Evolutionary conservation across 306 rosid species (phyloP).

Genomic region (Sphenostylis stenocarpa): DNA sequence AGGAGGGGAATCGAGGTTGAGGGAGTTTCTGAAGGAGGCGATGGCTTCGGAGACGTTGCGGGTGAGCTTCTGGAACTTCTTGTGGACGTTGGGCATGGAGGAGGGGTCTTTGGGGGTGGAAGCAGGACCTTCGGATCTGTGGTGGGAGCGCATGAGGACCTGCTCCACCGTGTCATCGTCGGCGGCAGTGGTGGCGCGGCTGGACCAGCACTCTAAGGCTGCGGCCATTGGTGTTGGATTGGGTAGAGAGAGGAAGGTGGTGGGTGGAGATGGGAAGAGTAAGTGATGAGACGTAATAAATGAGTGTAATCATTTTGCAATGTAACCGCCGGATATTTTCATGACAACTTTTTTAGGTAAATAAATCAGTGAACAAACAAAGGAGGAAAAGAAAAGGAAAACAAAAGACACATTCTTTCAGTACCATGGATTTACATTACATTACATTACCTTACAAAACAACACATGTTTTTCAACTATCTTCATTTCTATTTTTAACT

Average conservation of each 20-base stretch:
- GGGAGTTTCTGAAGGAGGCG: constrained; percentile 67
- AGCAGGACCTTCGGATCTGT: constrained; percentile 63
- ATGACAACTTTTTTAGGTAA: background rate
- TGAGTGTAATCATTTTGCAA: constrained; percentile 7
- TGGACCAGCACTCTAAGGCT: constrained; percentile 87
- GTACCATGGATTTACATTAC: too few species aligned
- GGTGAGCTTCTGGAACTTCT: constrained; percentile 72
- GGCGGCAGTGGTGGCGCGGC: constrained; percentile 43
- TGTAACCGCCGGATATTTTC: constrained; percentile 25
- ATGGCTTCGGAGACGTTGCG: constrained; percentile 82
- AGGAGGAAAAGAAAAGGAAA: background rate
- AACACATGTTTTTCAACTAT: background rate
- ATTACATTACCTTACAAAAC: too few species aligned
- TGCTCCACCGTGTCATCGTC: constrained; percentile 76
- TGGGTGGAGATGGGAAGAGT: background rate
- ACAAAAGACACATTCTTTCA: background rate
- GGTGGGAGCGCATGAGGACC: constrained; percentile 70
- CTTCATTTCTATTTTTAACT: too few species aligned
- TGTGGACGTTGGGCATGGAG: constrained; percentile 47
- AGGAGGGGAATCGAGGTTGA: constrained; percentile 54
- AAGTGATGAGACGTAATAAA: background rate
- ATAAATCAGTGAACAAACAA: background rate
- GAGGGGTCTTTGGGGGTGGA: constrained; percentile 33
- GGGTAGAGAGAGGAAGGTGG: background rate
- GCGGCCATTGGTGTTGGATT: constrained; percentile 55